phyloP scores from a whole-genome alignment of 2,329 filamentous ascomycete species.

The Aspergillus felis region DNA sequence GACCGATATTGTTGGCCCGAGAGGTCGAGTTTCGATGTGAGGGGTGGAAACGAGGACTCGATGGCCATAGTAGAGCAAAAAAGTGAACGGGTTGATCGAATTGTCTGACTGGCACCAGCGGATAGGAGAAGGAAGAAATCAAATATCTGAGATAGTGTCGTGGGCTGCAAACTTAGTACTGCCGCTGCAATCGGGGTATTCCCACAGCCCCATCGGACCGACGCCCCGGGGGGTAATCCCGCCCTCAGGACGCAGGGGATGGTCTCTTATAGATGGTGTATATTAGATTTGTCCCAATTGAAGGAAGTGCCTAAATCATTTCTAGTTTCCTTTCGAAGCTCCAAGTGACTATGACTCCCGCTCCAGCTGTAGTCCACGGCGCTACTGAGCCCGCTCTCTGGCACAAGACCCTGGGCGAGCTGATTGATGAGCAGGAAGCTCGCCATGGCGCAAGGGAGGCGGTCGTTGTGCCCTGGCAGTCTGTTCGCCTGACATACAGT shows the following conservation, averaged over 20 bases:
- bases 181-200: too few relatives aligned
- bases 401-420: slow-evolving; percentile 13
- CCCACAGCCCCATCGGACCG: slow-evolving; percentile 1
- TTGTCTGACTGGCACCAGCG: background rate
- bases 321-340: background rate
- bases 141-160: background rate
- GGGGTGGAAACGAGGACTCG: slow-evolving; percentile 13
- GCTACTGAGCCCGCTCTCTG: slow-evolving; percentile 17
- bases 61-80: slow-evolving; percentile 9
- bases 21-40: slow-evolving; percentile 17
- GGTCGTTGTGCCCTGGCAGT: slow-evolving; percentile 20
- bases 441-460: slow-evolving; percentile 7
- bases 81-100: background rate
- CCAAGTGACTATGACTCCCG: slow-evolving; percentile 2
- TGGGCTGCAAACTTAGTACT: background rate
- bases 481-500: slow-evolving; percentile 15
- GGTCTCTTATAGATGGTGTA: too few relatives aligned
- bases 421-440: slow-evolving; percentile 20
- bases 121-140: background rate
- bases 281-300: too few relatives aligned
- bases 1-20: slow-evolving; percentile 15
- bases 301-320: too few relatives aligned
- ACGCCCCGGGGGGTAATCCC: background rate
- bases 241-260: too few relatives aligned
- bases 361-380: slow-evolving; percentile 17